Evolutionary conservation across 2,329 filamentous ascomycete genomes (phyloP).

Genomic region (Cladosporium sp.): DNA sequence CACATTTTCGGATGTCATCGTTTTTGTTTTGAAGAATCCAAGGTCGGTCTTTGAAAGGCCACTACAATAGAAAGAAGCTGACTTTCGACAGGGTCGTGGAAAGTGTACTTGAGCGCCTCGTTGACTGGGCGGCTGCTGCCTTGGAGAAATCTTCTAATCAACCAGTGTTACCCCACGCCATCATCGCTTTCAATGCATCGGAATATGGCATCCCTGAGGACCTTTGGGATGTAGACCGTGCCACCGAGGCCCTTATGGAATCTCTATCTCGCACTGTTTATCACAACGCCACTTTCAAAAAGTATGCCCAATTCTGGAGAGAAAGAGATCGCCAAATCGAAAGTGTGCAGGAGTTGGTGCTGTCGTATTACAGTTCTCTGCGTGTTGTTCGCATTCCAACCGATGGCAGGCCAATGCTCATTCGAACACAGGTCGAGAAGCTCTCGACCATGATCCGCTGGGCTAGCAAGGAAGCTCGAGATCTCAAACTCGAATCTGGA

Average conservation of each 20-base stretch:
- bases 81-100: slow-evolving; percentile 37
- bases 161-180: slow-evolving; percentile 48
- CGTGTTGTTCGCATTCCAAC: slow-evolving; percentile 45
- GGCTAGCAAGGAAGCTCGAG: slow-evolving; percentile 32
- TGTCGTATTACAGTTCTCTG: slow-evolving; percentile 45
- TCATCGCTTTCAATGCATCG: slow-evolving; percentile 49
- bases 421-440: slow-evolving; percentile 42
- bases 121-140: slow-evolving; percentile 46
- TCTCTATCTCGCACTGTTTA: slow-evolving; percentile 32
- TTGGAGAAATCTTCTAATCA: slow-evolving; percentile 51
- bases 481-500: slow-evolving; percentile 39
- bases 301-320: slow-evolving; percentile 38
- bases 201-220: slow-evolving; percentile 36
- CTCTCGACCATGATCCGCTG: slow-evolving; percentile 37
- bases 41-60: slow-evolving; percentile 22
- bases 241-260: slow-evolving; percentile 38
- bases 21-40: slow-evolving; percentile 34
- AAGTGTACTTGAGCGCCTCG: slow-evolving; percentile 38
- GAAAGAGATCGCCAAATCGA: slow-evolving; percentile 32
- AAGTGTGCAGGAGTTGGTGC: slow-evolving; percentile 39
- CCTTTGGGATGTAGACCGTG: slow-evolving; percentile 41
- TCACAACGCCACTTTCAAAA: slow-evolving; percentile 32
- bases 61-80: background rate
- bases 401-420: slow-evolving; percentile 38
- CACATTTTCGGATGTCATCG: slow-evolving; percentile 37